Evolutionary conservation across 2,329 filamentous ascomycete species (phyloP).

Genomic region (Penicillium crustosum): DNA sequence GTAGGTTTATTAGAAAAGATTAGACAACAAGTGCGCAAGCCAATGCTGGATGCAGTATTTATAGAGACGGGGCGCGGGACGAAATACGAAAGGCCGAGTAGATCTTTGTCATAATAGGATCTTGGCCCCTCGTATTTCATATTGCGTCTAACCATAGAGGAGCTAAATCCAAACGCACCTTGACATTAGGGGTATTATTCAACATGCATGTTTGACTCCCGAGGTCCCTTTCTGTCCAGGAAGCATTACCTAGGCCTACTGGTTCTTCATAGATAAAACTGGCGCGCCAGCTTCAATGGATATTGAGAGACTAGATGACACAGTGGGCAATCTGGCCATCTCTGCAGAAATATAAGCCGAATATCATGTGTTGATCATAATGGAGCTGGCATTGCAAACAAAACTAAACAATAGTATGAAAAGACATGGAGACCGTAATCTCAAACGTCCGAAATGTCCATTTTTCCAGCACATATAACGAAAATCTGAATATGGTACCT

Average conservation of each 20-base stretch:
- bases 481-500: neutral
- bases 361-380: neutral
- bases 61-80: neutral
- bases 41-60: neutral
- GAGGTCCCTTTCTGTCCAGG: too few relatives aligned
- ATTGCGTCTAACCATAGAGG: neutral
- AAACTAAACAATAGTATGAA: neutral
- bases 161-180: neutral
- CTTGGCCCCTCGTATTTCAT: slow-evolving; percentile 2
- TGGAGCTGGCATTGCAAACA: neutral
- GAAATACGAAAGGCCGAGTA: neutral
- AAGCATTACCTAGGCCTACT: too few relatives aligned
- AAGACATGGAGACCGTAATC: neutral
- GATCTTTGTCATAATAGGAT: neutral
- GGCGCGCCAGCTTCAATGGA: too few relatives aligned
- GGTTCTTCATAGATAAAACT: too few relatives aligned
- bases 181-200: neutral
- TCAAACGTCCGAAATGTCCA: neutral
- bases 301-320: too few relatives aligned
- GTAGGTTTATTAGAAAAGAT: neutral
- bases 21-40: neutral
- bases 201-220: neutral
- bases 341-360: too few relatives aligned
- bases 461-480: neutral
- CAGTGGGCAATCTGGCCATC: too few relatives aligned